Evolutionary conservation across 345 rosid genomes (phyloP).

Genomic region (Sonneratia caseolaris): DNA sequence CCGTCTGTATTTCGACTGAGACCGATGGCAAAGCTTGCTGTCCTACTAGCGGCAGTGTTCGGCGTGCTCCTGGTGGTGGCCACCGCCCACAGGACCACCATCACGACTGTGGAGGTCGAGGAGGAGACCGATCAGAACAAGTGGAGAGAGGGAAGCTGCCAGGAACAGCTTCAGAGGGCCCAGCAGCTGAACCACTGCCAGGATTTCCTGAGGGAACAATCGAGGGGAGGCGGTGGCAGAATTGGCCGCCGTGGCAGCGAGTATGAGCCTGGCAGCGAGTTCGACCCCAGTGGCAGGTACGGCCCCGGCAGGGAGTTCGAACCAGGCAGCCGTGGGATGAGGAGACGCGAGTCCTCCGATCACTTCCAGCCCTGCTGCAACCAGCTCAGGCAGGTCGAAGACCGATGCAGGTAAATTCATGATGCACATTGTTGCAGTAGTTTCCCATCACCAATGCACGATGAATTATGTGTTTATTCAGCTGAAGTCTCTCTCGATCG

Average conservation of each 20-base stretch:
- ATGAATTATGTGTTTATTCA: no score
- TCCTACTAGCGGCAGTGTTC: slow-evolving; percentile 14
- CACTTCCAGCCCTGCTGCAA: slow-evolving; percentile 12
- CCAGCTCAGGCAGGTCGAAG: slow-evolving; percentile 10
- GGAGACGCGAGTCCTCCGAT: neutral
- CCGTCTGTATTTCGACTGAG: neutral
- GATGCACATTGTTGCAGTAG: neutral
- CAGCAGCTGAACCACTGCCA: slow-evolving; percentile 30
- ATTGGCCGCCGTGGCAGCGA: neutral
- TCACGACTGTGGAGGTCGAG: slow-evolving; percentile 16
- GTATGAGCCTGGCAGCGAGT: neutral
- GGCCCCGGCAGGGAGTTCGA: neutral
- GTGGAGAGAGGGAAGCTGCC: slow-evolving; percentile 4
- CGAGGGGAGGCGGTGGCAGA: neutral
- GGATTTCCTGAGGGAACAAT: slow-evolving; percentile 8
- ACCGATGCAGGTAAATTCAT: neutral
- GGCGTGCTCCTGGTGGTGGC: slow-evolving; percentile 15
- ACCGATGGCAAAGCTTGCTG: slow-evolving; percentile 18
- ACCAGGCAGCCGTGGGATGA: neutral
- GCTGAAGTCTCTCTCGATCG: no score
- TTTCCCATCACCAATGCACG: no score
- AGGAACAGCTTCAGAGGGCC: slow-evolving; percentile 12
- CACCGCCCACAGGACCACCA: slow-evolving; percentile 20
- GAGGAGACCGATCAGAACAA: neutral
- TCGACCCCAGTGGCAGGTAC: neutral